Evolutionary conservation across 208 protist genomes (phyloP).

Genomic region (Trypanosoma lewisi): DNA sequence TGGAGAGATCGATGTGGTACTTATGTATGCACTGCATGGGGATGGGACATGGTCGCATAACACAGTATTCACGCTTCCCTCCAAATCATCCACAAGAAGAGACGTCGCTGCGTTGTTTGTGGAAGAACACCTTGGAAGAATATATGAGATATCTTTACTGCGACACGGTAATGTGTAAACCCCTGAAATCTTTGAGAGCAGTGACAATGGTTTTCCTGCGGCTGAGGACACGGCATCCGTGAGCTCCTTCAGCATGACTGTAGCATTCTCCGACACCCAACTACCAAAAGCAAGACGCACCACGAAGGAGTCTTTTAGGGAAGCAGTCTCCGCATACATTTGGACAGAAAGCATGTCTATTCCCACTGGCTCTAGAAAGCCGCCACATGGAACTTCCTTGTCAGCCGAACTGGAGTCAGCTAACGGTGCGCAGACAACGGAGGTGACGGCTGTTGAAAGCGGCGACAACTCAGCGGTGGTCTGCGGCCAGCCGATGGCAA

Average conservation of each 20-base stretch:
- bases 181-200: not conserved
- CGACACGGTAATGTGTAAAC: constrained; percentile 15
- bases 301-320: constrained; percentile 8
- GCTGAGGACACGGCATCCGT: not conserved
- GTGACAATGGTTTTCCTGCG: not conserved
- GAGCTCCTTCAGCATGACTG: not conserved
- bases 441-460: constrained; percentile 20
- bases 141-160: not conserved
- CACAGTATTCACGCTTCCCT: not conserved
- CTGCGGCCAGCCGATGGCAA: constrained; percentile 34
- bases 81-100: constrained; percentile 6
- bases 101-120: not conserved
- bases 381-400: constrained; percentile 17
- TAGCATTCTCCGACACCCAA: constrained; percentile 22
- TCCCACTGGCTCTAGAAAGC: constrained; percentile 36
- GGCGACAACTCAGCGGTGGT: constrained; percentile 13
- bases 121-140: constrained; percentile 1
- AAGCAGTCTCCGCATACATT: constrained; percentile 34
- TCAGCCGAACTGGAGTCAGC: not conserved
- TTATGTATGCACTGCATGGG: constrained; percentile 3
- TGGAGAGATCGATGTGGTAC: not conserved
- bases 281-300: constrained; percentile 28
- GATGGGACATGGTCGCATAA: constrained; percentile 8
- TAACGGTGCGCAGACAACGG: constrained; percentile 28
- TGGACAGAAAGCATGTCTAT: constrained; percentile 34